Evolutionary conservation across 139 green algal genomes (phyloP), one percentile per base, ranked within the genome.

Genomic region (Coelastrella sp.): DNA sequence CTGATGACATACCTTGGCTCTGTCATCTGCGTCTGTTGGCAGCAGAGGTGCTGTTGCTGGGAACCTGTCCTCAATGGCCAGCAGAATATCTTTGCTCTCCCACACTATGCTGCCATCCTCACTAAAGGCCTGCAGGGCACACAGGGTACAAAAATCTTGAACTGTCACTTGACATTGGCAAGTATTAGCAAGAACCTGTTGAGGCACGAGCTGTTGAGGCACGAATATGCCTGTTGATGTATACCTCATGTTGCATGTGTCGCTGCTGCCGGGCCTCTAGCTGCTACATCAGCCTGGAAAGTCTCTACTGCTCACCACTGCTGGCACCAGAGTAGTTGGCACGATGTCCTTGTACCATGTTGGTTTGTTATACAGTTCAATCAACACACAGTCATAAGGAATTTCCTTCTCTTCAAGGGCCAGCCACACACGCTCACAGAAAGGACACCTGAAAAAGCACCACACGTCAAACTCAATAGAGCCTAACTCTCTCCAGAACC

Each of bases 331-430:
- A 14, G 57, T 63, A 12, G 87, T 91, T n/a, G 87, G 87, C 65
- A 91, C 87, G 7, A 91, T 57, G 14, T 90, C 85, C 85, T 90
- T 91, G 87, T 91, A 91, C 87, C 87, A 91, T 17, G 56, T 24
- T 20, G 87, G 87, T 66, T 91, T 91, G 87, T 85, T 86, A 65
- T 91, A 91, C 63, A 91, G 78, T 61, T 91, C 87, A 35, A 91
- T 91, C 25, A 91, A 78, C 35, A 91, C 79, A 17, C 76, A 87
- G 78, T 91, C 87, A 63, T 91, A 91, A 7, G 78, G 76, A 20
- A 91, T 87, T 19, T 56, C 14, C 79, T 91, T 91, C 78, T 91
- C 87, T 57, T 91, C 87, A 8, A 91, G 78, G n/a, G 87, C 87
- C 20, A 91, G 78, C 87, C 87, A 91, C 25, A 91, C 84, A 56